Evolutionary conservation across 1,284 basidiomycete genomes (phyloP), one percentile per base, ranked within the genome.

Genomic region (Coniferiporia sulphurascens): DNA sequence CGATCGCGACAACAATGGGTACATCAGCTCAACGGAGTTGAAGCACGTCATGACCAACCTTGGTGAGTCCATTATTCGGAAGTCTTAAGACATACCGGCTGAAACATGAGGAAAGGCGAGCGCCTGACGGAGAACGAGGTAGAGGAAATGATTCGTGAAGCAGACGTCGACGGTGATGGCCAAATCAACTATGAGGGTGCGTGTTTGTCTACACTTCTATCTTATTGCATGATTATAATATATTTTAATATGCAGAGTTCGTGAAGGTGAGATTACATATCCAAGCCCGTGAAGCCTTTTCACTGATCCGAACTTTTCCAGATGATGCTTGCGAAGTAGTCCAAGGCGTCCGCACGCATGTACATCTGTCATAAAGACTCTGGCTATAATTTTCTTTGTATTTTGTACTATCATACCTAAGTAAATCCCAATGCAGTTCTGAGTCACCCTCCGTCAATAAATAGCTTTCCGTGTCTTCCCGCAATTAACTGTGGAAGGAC

Each of bases 111-210:
- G 65, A 48, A 70, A 85, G 93, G 91, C 64, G 95, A 98, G 79
- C 95, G 95, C 75, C 79, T 98, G 59, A 86, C 93, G 15, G 94
- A 98, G 69, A 84, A 77, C 41, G 96, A 98, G 77, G 93, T 98
- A 63, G 91, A 95, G 67, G 94, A 97, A 78, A 98, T 99, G 96
- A 98, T 99, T 73, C 85, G 94, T 60, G 96, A 98, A 76, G 96
- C 96, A 57, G 96, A 99, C 74, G 85, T 93, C 55, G 95, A 98
- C 71, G 95, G 93, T 46, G 93, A 95, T 72, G 93, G 93, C 38
- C 89, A 91, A 74, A 91, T 91, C 75, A 90, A 92, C 74, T 91
- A 91, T 70, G 84, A 86, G 6, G 89, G 89, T 90, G 64, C 64
- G 83, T 74, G 27, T 45, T 13, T 21, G n/a, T 32, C 5, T 10